phyloP scores from a whole-genome alignment of 495 filamentous ascomycete species.

The Neurospora sp. region DNA sequence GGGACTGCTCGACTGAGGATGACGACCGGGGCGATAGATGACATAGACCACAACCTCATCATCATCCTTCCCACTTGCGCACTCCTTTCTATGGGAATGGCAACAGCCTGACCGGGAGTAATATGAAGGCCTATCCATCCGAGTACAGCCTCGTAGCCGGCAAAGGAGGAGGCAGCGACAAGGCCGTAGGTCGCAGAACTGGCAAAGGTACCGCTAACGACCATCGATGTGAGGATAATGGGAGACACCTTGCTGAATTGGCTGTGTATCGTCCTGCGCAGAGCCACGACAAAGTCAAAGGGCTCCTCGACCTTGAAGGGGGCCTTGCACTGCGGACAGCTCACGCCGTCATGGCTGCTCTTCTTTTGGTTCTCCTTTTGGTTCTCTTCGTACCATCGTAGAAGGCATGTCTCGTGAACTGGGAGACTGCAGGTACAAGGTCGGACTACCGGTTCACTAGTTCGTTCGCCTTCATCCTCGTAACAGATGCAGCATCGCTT shows the following conservation, averaged over 20 bases:
- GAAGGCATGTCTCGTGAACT: slow-evolving; percentile 82
- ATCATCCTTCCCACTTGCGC: background rate
- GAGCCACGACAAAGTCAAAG: slow-evolving; percentile 53
- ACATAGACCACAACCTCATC: slow-evolving; percentile 13
- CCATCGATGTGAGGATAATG: slow-evolving; percentile 44
- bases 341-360: slow-evolving; percentile 44
- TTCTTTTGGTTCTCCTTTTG: slow-evolving; percentile 58
- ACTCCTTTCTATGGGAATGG: background rate
- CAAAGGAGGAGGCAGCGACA: slow-evolving; percentile 25
- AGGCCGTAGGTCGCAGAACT: slow-evolving; percentile 31
- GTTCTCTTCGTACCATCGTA: slow-evolving; percentile 81
- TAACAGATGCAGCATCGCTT: slow-evolving; percentile 91
- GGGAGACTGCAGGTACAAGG: slow-evolving; percentile 84
- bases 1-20: slow-evolving; percentile 26
- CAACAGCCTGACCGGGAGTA: background rate
- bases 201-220: slow-evolving; percentile 42
- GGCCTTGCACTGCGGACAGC: slow-evolving; percentile 81
- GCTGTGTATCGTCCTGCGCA: slow-evolving; percentile 44
- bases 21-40: slow-evolving; percentile 30
- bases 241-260: slow-evolving; percentile 48
- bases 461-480: slow-evolving; percentile 57
- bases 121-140: slow-evolving; percentile 13
- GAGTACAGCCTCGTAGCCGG: slow-evolving; percentile 19
- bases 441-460: slow-evolving; percentile 64
- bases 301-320: slow-evolving; percentile 67